A percentile compares a stretch with the other conserved stretches of the same genome.
phyloP scores from a whole-genome alignment of 805 yeast genomes.

The Jamesozyma jinghongensis region DNA sequence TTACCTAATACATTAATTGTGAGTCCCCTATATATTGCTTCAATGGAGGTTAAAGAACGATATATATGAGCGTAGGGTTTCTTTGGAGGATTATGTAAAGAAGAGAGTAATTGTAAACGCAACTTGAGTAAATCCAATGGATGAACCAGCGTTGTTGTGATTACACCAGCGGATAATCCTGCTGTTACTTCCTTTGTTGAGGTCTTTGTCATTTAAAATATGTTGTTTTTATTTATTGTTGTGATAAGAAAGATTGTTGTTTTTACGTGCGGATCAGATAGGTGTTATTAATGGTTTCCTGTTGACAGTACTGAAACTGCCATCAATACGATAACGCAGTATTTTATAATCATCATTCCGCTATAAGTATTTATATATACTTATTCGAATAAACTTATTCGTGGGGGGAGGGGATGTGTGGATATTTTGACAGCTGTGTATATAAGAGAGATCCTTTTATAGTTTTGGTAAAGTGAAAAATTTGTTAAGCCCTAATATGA shows the following conservation, averaged over 20 bases:
- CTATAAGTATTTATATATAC: neutral
- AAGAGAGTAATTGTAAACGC: conserved; percentile 57
- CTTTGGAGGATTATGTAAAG: no score
- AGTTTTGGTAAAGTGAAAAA: no score
- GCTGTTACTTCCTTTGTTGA: conserved; percentile 45
- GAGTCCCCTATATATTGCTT: conserved; percentile 57
- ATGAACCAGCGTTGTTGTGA: conserved; percentile 74
- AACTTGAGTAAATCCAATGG: conserved; percentile 84
- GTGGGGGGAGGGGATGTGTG: no score
- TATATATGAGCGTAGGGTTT: conserved; percentile 26
- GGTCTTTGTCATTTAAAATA: neutral
- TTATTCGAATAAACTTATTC: no score
- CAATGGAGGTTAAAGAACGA: neutral
- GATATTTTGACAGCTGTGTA: no score
- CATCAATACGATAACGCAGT: conserved; percentile 33
- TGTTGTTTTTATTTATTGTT: no score
- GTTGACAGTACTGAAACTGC: conserved; percentile 9
- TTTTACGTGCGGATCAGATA: conserved; percentile 6
- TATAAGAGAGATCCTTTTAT: no score
- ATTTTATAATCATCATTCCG: conserved; percentile 15
- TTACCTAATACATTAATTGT: conserved; percentile 77
- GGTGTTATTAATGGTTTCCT: conserved; percentile 12
- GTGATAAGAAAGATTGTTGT: neutral
- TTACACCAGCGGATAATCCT: conserved; percentile 73
- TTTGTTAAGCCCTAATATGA: no score